Base-by-base conservation (phyloP, 164 flowering plant species). In the Sextonia rubra region DNA sequence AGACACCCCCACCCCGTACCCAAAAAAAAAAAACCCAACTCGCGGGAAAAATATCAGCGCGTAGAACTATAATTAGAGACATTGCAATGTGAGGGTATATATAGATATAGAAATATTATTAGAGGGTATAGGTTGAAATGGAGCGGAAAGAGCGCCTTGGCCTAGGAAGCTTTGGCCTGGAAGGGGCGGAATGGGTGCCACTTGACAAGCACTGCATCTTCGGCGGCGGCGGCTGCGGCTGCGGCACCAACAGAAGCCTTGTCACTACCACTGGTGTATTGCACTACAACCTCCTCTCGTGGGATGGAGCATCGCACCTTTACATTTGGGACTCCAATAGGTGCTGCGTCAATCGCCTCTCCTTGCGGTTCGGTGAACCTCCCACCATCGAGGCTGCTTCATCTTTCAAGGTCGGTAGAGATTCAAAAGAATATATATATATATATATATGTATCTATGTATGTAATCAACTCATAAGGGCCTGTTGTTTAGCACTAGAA, bases 291-390 rank as follows among this genome's bases (percentile, higher is more conserved):
- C 85, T 88, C 23, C 18, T 91, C 56, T 88, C 97, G 6, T 94
- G 97, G 93, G 97, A 94, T 75, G 94, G 90, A 47, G 85, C 83
- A 22, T 88, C 97, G 20, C 37, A 92, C 25, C 82, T 94, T 17
- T 94, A 90, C 79, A 80, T 81, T 60, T 94, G 98, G 97, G 91
- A 91, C 60, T 32, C 75, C 12, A 15, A 60, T 24, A 80, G 76
- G 44, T 77, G 63, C 3, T 85, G 83, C 76, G 85, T 94, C 55
- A 89, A 88, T 63, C 87, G 95, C 1, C 73, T 92, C 62, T 83
- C 91, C 6, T 24, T 94, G 61, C 90, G 92, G 2, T 76, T 89
- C 18, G 63, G 29, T 7, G 44, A 55, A 1, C 94, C 95, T 25
- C 88, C 90, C 12, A 82, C 90, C 25, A 84, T 94, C 47, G 72